Evolutionary conservation across 1,139 yeast species (phyloP).

Genomic region (Geotrichum aggregatum): DNA sequence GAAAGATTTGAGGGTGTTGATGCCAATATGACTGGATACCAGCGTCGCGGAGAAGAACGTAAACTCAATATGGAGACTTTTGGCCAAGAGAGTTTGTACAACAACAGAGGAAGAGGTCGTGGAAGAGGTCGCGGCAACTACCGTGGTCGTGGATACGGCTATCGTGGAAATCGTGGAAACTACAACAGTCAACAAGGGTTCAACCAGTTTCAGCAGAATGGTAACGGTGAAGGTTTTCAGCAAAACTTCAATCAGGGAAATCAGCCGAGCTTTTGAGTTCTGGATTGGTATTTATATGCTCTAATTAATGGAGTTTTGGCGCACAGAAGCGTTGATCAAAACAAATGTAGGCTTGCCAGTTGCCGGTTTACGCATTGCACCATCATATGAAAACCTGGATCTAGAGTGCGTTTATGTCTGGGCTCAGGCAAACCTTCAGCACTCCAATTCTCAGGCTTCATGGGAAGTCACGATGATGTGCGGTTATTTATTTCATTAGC

Average conservation of each 20-base stretch:
- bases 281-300: too few species aligned
- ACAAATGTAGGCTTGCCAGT: too few species aligned
- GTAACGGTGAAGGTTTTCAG: slow-evolving; percentile 7
- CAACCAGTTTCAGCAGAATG: slow-evolving; percentile 10
- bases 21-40: slow-evolving; percentile 32
- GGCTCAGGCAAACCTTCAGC: too few species aligned
- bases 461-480: background rate
- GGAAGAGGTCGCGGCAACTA: slow-evolving; percentile 37
- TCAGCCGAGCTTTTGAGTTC: background rate
- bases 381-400: too few species aligned
- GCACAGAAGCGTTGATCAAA: too few species aligned
- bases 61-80: slow-evolving; percentile 61
- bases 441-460: background rate
- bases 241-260: slow-evolving; percentile 1
- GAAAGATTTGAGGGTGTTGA: slow-evolving; percentile 37
- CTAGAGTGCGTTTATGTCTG: too few species aligned
- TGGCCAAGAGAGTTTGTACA: slow-evolving; percentile 46
- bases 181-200: slow-evolving; percentile 6
- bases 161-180: slow-evolving; percentile 25
- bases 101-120: slow-evolving; percentile 33
- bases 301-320: too few species aligned
- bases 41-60: slow-evolving; percentile 64
- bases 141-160: slow-evolving; percentile 8
- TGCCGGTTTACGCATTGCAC: too few species aligned
- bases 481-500: background rate